Percentiles rank a stretch among this genome's conserved stretches.
phyloP scores from a whole-genome alignment of 495 filamentous ascomycete genomes.

The Clavariopsis aquatica region DNA sequence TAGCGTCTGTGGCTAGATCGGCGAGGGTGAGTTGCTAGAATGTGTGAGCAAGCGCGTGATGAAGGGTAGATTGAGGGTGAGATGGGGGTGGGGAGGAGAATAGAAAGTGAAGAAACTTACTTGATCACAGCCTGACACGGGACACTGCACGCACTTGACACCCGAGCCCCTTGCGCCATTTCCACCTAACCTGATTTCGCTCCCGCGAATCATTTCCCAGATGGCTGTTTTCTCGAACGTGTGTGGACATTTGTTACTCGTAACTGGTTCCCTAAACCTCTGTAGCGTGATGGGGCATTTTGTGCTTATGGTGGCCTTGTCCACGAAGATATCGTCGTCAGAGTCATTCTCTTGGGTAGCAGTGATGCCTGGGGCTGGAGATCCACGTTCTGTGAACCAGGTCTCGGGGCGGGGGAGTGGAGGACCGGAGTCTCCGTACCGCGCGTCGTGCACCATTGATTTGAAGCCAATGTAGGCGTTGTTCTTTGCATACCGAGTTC shows the following conservation, averaged over 20 bases:
- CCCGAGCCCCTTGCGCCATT: constrained; percentile 4
- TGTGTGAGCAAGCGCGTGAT: neutral
- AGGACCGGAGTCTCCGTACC: constrained; percentile 62
- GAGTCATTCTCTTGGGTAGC: constrained; percentile 28
- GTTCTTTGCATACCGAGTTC: constrained; percentile 63
- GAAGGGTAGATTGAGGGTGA: constrained; percentile 1
- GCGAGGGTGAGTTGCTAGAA: constrained; percentile 40
- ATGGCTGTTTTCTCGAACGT: constrained; percentile 79
- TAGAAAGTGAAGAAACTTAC: constrained; percentile 11
- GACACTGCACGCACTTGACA: constrained; percentile 46
- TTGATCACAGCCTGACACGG: constrained; percentile 46
- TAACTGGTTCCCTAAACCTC: constrained; percentile 70
- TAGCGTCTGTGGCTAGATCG: constrained; percentile 45
- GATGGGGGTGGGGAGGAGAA: neutral
- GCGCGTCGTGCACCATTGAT: constrained; percentile 72
- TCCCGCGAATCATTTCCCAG: constrained; percentile 58
- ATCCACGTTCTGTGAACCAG: constrained; percentile 61
- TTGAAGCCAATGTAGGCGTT: constrained; percentile 82
- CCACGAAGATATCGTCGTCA: constrained; percentile 74
- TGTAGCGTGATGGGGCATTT: constrained; percentile 81
- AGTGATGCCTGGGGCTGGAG: constrained; percentile 44
- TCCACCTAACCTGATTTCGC: constrained; percentile 41
- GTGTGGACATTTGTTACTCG: constrained; percentile 77
- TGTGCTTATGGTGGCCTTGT: constrained; percentile 66
- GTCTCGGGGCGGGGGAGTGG: constrained; percentile 67